Evolutionary conservation across 495 filamentous ascomycete species (phyloP), one percentile per base, ranked within the genome.

Genomic region (Achaetomiella virescens): DNA sequence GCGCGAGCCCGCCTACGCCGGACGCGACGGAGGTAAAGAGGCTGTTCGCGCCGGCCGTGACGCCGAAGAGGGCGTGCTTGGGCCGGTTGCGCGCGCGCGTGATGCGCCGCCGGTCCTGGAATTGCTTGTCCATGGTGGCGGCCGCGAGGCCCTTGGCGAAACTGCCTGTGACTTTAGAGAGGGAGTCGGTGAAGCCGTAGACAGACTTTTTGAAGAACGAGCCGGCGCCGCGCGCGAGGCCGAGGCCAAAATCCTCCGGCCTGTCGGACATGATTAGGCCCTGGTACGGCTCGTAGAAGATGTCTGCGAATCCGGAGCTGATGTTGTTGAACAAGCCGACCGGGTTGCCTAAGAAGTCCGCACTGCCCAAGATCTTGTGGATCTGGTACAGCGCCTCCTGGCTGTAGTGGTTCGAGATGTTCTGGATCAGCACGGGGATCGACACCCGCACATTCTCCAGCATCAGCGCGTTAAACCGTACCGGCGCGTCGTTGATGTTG

Each of bases 241-340:
- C 95, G 50, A 91, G 77, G 11, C 95, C 93, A 43, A 98, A 82
- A 49, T 97, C 91, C 72, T 97, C 90, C 18, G 93, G 93, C 48
- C 86, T 78, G 65, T 98, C 95, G 0, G 91, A 95, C 85, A 92
- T 91, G 66, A 97, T 92, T 52, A 98, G 79, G 24, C 93, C 93
- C 75, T 98, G 93, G 68, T 97, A 97, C 18, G 93, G 93, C 67
- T 97, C 93, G 72, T 98, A 98, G 77, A 98, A 98, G 63, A 98
- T 96, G 62, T 95, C 93, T 20, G 89, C 89, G 33, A 98, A 88
- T 48, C 93, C 93, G 36, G 93, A 97, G 70, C 89, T 95, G 73
- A 98, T 85, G 62, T 92, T 98, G 74, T 95, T 97, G 81, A 98
- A 98, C 37, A 98, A 78, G 37, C 93, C 93, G 37, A 98, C 93